These are phyloP conservation scores for Bathelium albidoporum DNA, from an alignment of 495 filamentous ascomycete species.

Conservation along the genomic window DNA sequence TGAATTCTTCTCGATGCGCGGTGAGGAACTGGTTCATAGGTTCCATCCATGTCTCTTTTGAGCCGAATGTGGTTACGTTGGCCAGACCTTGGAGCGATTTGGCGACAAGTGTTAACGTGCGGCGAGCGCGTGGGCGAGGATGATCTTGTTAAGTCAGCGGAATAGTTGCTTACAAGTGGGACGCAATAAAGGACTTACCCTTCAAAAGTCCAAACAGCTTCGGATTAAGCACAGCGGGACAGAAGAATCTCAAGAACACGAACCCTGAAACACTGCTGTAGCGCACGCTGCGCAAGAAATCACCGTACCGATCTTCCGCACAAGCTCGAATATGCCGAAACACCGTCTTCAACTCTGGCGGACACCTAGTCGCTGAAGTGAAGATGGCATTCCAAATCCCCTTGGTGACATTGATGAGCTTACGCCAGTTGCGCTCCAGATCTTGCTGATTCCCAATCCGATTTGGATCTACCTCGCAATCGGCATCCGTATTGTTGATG, in stretches of 20 bases:
- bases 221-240: constrained; percentile 89
- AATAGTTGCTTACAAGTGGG: not conserved
- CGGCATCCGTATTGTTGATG: constrained; percentile 77
- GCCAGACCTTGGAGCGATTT: constrained; percentile 94
- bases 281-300: constrained; percentile 79
- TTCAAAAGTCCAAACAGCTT: constrained; percentile 89
- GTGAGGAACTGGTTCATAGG: constrained; percentile 80
- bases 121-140: constrained; percentile 74
- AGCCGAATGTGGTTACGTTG: constrained; percentile 86
- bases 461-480: constrained; percentile 91
- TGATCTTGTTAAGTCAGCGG: constrained; percentile 47
- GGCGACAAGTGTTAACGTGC: constrained; percentile 85
- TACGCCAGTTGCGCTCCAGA: constrained; percentile 72
- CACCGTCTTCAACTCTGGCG: constrained; percentile 74
- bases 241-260: constrained; percentile 91
- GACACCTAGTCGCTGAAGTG: constrained; percentile 60
- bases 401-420: constrained; percentile 64
- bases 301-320: constrained; percentile 94
- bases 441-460: constrained; percentile 62
- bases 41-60: constrained; percentile 98
- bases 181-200: constrained; percentile 37
- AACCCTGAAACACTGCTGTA: constrained; percentile 98
- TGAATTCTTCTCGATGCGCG: constrained; percentile 62
- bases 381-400: constrained; percentile 78
- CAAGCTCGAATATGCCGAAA: constrained; percentile 89